Conservation (phyloP, 2,329 filamentous ascomycete species). For the Aspergillus pseudonomiae region DNA sequence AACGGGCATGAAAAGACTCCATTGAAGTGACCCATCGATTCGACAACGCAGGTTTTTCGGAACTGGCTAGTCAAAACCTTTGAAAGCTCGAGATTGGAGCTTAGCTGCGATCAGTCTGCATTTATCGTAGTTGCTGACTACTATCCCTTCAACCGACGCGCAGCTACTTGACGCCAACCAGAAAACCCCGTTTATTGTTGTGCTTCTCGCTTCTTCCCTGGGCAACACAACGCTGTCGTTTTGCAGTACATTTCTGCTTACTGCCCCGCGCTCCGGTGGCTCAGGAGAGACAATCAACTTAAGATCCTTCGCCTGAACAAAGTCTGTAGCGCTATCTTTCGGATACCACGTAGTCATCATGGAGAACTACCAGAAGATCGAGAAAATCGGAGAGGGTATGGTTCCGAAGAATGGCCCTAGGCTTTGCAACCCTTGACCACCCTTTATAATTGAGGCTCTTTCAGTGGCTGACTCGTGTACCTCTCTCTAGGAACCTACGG, state of each 20-base stretch:
- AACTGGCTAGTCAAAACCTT: conserved; percentile 4
- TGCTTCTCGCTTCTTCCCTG: conserved; percentile 21
- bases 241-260: conserved; percentile 18
- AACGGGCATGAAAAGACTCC: conserved; percentile 48
- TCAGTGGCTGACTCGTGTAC: not conserved
- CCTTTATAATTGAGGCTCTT: not conserved
- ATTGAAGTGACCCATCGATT: conserved; percentile 54
- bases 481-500: conserved; percentile 77
- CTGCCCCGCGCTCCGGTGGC: conserved; percentile 19
- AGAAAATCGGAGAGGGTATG: conserved; percentile 94
- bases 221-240: conserved; percentile 23
- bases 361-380: conserved; percentile 96
- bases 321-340: not conserved
- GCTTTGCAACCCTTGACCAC: not conserved
- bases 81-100: conserved; percentile 1
- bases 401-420: conserved; percentile 14
- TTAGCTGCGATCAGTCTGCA: conserved; percentile 1
- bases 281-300: conserved; percentile 9
- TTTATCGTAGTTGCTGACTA: not conserved
- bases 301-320: not conserved
- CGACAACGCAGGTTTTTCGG: conserved; percentile 15
- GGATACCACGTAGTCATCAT: conserved; percentile 51
- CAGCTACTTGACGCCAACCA: conserved; percentile 17
- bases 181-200: conserved; percentile 15
- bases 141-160: conserved; percentile 10